A percentile compares a stretch with the other conserved stretches of the same genome.
Conservation (phyloP, 768 basidiomycete genomes). For the button mushroom (Agaricus bisporus) region DNA sequence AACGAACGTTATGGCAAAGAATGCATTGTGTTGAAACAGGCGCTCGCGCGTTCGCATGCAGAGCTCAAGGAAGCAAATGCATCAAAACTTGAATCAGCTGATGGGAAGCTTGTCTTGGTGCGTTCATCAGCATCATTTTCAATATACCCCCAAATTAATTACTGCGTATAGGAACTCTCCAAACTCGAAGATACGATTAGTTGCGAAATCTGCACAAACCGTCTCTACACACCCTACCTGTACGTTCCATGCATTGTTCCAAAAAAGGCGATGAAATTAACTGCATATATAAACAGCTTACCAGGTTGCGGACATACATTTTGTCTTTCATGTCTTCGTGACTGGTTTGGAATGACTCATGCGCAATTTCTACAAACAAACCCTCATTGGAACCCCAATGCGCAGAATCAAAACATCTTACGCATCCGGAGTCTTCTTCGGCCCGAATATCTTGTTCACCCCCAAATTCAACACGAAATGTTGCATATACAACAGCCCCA, state of each 20-base stretch:
- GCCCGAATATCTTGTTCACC: conserved; percentile 12
- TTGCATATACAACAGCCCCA: conserved; percentile 24
- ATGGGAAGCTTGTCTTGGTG: conserved; percentile 27
- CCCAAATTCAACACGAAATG: conserved; percentile 22
- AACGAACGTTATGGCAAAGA: conserved; percentile 18
- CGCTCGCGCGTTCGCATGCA: background rate
- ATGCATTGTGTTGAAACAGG: conserved; percentile 16
- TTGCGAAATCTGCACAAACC: conserved; percentile 60
- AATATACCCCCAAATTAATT: background rate
- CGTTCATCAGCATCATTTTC: background rate
- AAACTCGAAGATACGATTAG: conserved; percentile 46
- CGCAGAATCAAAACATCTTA: conserved; percentile 11
- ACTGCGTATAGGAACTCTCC: conserved; percentile 28
- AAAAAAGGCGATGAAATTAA: background rate
- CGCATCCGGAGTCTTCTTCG: conserved; percentile 4
- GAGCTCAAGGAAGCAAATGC: conserved; percentile 7
- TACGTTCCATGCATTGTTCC: conserved; percentile 25
- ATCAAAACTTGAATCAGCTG: conserved; percentile 15
- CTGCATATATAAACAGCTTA: conserved; percentile 33
- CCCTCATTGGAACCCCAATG: conserved; percentile 35
- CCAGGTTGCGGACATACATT: conserved; percentile 67
- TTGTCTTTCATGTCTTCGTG: conserved; percentile 54
- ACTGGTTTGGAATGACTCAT: conserved; percentile 46
- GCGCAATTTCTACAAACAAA: conserved; percentile 40
- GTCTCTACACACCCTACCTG: conserved; percentile 66